phyloP scores from a whole-genome alignment of 441 rosid species.

The Viola pubescens region DNA sequence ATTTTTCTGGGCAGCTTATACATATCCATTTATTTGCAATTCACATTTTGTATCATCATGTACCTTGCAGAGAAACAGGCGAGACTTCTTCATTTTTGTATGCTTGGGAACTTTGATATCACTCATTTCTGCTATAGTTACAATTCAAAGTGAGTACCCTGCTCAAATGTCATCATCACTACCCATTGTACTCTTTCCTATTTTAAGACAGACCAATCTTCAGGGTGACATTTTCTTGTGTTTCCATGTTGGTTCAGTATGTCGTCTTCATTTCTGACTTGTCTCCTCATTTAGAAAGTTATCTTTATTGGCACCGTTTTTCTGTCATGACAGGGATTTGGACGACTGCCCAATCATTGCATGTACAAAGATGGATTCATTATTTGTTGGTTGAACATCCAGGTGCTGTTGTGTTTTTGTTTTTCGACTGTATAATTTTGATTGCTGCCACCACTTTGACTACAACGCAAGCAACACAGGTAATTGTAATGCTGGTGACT shows the following conservation, averaged over 20 bases:
- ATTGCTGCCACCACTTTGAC: slow-evolving; percentile 56
- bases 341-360: slow-evolving; percentile 33
- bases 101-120: slow-evolving; percentile 60
- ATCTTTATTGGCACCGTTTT: neutral
- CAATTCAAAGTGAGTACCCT: slow-evolving; percentile 60
- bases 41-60: slow-evolving; percentile 2
- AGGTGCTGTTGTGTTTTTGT: slow-evolving; percentile 48
- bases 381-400: slow-evolving; percentile 49
- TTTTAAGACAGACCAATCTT: neutral
- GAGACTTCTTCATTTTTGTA: slow-evolving; percentile 70
- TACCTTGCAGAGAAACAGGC: slow-evolving; percentile 63
- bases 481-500: slow-evolving; percentile 17
- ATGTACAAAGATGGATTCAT: slow-evolving; percentile 48
- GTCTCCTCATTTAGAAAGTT: too few relatives aligned
- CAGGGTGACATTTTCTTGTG: neutral
- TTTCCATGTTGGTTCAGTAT: neutral
- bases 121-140: slow-evolving; percentile 32
- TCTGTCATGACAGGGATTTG: slow-evolving; percentile 48
- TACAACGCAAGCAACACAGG: slow-evolving; percentile 66
- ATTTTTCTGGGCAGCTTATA: neutral
- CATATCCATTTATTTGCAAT: neutral
- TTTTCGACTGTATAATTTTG: slow-evolving; percentile 47
- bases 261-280: neutral
- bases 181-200: neutral
- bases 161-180: slow-evolving; percentile 3